These are phyloP conservation scores for Nematodospora anomalae DNA, from an alignment of 1,139 yeast species.

Conservation along the genomic window DNA sequence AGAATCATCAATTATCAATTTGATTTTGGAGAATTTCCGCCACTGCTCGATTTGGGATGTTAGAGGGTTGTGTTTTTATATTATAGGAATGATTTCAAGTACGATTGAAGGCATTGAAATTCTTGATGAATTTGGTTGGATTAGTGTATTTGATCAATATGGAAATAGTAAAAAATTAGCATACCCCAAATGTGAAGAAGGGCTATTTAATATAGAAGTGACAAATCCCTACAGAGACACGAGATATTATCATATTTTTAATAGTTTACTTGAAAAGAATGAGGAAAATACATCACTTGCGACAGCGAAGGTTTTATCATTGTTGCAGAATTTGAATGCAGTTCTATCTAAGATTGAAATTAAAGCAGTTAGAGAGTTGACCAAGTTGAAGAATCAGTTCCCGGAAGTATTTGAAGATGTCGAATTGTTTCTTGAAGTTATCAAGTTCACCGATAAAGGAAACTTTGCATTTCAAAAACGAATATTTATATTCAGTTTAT, in stretches of 20 bases:
- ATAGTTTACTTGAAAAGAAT: constrained; percentile 15
- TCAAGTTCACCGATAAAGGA: constrained; percentile 64
- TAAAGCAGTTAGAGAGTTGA: constrained; percentile 64
- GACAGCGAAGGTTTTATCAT: constrained; percentile 31
- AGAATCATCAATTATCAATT: constrained; percentile 50
- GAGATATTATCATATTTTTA: constrained; percentile 30
- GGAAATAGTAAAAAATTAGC: constrained; percentile 57
- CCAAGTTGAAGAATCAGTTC: constrained; percentile 50
- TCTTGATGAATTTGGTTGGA: constrained; percentile 83
- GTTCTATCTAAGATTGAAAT: constrained; percentile 66
- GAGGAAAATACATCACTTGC: constrained; percentile 7
- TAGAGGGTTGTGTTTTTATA: constrained; percentile 75
- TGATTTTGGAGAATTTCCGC: constrained; percentile 43
- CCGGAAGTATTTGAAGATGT: constrained; percentile 60
- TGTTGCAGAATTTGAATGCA: constrained; percentile 60
- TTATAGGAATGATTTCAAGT: constrained; percentile 69
- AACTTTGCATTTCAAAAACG: constrained; percentile 65
- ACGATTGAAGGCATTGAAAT: constrained; percentile 83
- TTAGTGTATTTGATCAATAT: constrained; percentile 53
- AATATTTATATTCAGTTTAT: constrained; percentile 67
- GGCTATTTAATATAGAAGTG: constrained; percentile 25
- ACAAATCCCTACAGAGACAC: constrained; percentile 35
- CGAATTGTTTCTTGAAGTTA: constrained; percentile 58
- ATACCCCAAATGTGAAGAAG: constrained; percentile 39
- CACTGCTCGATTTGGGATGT: constrained; percentile 61